phyloP scores from a whole-genome alignment of 78 protist species.

The Mantamonas sphyraenae region DNA sequence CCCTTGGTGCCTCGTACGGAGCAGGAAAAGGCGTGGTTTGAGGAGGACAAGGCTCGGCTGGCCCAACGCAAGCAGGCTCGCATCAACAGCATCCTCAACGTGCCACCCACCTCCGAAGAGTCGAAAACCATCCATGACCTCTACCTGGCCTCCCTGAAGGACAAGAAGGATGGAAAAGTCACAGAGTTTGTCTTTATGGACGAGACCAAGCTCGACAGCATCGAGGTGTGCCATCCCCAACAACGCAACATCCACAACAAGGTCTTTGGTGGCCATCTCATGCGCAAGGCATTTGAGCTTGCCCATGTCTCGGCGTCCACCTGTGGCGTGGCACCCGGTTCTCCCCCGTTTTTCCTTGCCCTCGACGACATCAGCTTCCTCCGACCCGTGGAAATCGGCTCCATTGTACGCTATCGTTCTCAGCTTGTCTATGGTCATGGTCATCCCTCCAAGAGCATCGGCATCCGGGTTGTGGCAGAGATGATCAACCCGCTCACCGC shows the following conservation, averaged over 20 bases:
- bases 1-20: too few species aligned
- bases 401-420: neutral
- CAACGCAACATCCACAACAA: constrained; percentile 10
- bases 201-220: too few species aligned
- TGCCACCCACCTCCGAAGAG: too few species aligned
- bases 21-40: too few species aligned
- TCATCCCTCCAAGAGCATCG: neutral
- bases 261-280: constrained; percentile 3
- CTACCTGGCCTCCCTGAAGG: too few species aligned
- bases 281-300: constrained; percentile 3
- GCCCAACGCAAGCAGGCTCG: too few species aligned
- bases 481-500: neutral
- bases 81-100: too few species aligned
- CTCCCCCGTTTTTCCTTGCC: neutral
- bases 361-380: constrained; percentile 1
- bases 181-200: too few species aligned
- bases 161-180: too few species aligned
- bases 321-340: neutral
- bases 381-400: constrained; percentile 10
- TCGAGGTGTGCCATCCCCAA: constrained; percentile 1
- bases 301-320: neutral
- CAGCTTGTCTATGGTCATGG: neutral
- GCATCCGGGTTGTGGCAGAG: neutral
- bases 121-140: too few species aligned
- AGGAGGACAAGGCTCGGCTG: too few species aligned